Conservation (phyloP, 148 eudicot genomes). For the Cornus florida region DNA sequence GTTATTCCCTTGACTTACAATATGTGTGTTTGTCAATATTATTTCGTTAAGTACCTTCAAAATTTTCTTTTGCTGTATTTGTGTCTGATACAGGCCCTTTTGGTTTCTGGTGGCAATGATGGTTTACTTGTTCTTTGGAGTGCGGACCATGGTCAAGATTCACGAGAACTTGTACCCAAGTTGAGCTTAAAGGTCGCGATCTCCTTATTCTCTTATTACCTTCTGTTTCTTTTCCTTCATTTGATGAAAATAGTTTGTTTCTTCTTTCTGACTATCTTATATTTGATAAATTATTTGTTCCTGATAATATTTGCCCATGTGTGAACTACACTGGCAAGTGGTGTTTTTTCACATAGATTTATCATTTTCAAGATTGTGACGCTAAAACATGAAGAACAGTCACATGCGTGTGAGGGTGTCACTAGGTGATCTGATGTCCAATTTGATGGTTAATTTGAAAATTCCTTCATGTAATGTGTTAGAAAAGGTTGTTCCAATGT, state of each 20-base stretch:
- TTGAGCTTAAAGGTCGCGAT: constrained; percentile 78
- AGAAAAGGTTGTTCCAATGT: neutral
- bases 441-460: neutral
- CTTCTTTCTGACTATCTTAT: neutral
- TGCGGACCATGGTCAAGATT: constrained; percentile 88
- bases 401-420: neutral
- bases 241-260: neutral
- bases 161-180: constrained; percentile 93
- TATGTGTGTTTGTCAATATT: neutral
- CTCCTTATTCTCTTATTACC: constrained; percentile 1
- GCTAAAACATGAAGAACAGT: neutral
- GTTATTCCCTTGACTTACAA: neutral
- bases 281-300: neutral
- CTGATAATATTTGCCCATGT: constrained; percentile 1
- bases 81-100: constrained; percentile 60
- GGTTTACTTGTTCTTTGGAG: constrained; percentile 92
- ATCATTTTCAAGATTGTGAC: neutral
- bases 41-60: constrained; percentile 1
- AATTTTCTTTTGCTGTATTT: constrained; percentile 8
- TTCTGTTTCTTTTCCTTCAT: neutral
- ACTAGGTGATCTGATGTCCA: neutral
- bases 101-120: constrained; percentile 98
- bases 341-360: neutral
- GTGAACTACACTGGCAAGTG: neutral
- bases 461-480: neutral